A percentile compares a stretch with the other conserved stretches of the same genome.
Conservation (phyloP, 176 grass and related monocot genomes). For the Avena insularis region DNA sequence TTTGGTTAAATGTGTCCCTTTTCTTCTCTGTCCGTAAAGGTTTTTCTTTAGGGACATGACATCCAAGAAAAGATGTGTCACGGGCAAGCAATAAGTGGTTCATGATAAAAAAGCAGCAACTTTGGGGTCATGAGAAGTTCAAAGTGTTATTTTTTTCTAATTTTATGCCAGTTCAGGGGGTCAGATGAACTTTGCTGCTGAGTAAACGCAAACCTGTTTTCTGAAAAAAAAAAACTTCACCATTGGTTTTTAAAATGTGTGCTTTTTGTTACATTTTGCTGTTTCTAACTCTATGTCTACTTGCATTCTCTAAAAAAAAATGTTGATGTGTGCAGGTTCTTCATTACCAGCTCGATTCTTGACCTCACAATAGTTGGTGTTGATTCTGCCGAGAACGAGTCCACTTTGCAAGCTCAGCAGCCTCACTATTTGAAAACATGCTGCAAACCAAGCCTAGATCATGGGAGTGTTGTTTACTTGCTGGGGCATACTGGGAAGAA, state of each 20-base stretch:
- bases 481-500: slow-evolving; percentile 75
- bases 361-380: slow-evolving; percentile 94
- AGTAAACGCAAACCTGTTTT: not conserved
- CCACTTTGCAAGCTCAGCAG: slow-evolving; percentile 51
- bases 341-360: slow-evolving; percentile 89
- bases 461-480: slow-evolving; percentile 78
- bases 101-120: slow-evolving; percentile 39
- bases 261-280: not conserved
- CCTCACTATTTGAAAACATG: slow-evolving; percentile 80
- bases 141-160: not conserved
- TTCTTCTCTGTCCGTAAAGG: slow-evolving; percentile 6
- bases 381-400: slow-evolving; percentile 70
- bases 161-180: slow-evolving; percentile 8
- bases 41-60: not conserved
- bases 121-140: slow-evolving; percentile 32
- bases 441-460: slow-evolving; percentile 72
- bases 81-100: slow-evolving; percentile 45
- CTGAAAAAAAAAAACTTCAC: slow-evolving; percentile 10
- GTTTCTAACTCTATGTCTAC: not conserved
- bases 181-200: slow-evolving; percentile 32
- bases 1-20: slow-evolving; percentile 9
- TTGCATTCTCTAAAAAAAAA: not conserved
- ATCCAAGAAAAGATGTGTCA: slow-evolving; percentile 31
- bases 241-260: not conserved
- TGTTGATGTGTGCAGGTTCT: slow-evolving; percentile 63